Percentiles rank a stretch among this genome's conserved stretches.
phyloP scores from a whole-genome alignment of 2,329 filamentous ascomycete species.

The Trichophyton simii region DNA sequence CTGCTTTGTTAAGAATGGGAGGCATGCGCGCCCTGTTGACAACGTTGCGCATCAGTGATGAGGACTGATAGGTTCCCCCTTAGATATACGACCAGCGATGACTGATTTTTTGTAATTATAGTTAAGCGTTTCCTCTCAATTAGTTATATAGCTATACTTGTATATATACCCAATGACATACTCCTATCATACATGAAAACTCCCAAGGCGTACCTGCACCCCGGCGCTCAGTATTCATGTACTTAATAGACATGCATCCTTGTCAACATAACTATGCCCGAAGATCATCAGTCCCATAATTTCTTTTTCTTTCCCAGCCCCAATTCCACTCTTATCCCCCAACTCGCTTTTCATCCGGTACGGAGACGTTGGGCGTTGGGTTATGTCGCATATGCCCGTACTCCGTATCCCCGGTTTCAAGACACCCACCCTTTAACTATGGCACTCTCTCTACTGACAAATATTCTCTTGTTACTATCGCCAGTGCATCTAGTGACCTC shows the following conservation, averaged over 20 bases:
- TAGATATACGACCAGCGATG: too few relatives aligned
- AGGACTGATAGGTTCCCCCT: not conserved
- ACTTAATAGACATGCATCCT: not conserved
- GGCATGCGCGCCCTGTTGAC: not conserved
- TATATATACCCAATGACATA: not conserved
- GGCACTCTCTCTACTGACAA: not conserved
- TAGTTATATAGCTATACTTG: too few relatives aligned
- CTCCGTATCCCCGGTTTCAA: not conserved
- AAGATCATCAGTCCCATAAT: not conserved
- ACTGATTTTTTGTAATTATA: too few relatives aligned
- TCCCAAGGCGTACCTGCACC: not conserved
- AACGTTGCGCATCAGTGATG: not conserved
- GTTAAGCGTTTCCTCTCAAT: too few relatives aligned
- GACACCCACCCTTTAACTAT: not conserved
- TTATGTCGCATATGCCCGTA: not conserved
- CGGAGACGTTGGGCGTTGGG: not conserved
- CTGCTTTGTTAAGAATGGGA: slow-evolving; percentile 19
- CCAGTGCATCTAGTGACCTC: not conserved
- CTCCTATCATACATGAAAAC: too few relatives aligned
- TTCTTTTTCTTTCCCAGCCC: not conserved
- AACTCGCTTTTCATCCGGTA: not conserved
- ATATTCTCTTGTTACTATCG: not conserved
- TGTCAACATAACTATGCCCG: not conserved
- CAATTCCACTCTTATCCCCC: not conserved
- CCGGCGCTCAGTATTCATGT: not conserved